Conservation (phyloP, 345 rosid genomes). For the Hypericum androsaemum region DNA sequence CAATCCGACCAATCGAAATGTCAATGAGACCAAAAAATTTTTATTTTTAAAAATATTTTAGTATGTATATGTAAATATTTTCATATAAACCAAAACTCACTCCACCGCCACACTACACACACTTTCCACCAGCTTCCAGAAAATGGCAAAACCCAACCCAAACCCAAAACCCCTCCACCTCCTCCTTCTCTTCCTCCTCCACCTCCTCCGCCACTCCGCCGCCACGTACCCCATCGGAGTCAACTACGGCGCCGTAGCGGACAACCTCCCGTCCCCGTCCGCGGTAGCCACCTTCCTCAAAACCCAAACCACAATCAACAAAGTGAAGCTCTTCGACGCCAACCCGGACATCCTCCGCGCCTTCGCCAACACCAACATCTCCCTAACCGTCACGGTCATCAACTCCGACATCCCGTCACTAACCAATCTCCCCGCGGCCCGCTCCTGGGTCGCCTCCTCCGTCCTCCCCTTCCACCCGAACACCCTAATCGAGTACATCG, state of each 20-base stretch:
- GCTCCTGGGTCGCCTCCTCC: constrained; percentile 45
- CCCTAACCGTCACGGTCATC: constrained; percentile 57
- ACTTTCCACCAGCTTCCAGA: background rate
- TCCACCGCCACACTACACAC: no score
- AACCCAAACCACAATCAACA: constrained; percentile 55
- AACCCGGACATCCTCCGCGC: constrained; percentile 62
- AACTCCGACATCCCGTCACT: constrained; percentile 59
- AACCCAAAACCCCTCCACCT: constrained; percentile 11
- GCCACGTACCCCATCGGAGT: constrained; percentile 53
- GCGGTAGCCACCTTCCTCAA: constrained; percentile 59
- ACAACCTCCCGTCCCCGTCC: constrained; percentile 66
- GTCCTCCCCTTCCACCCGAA: constrained; percentile 46
- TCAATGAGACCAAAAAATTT: no score
- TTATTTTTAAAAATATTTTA: no score
- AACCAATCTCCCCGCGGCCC: constrained; percentile 45
- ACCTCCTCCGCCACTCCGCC: constrained; percentile 8
- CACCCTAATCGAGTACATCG: constrained; percentile 44
- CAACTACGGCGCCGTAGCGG: constrained; percentile 78
- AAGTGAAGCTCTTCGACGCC: constrained; percentile 67
- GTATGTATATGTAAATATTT: no score
- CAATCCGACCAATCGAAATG: no score
- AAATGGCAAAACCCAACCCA: constrained; percentile 13
- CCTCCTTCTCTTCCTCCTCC: constrained; percentile 5
- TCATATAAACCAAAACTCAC: no score
- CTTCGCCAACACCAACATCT: constrained; percentile 53